phyloP scores from a whole-genome alignment of 768 basidiomycete species.

The Suillus ampliporus region DNA sequence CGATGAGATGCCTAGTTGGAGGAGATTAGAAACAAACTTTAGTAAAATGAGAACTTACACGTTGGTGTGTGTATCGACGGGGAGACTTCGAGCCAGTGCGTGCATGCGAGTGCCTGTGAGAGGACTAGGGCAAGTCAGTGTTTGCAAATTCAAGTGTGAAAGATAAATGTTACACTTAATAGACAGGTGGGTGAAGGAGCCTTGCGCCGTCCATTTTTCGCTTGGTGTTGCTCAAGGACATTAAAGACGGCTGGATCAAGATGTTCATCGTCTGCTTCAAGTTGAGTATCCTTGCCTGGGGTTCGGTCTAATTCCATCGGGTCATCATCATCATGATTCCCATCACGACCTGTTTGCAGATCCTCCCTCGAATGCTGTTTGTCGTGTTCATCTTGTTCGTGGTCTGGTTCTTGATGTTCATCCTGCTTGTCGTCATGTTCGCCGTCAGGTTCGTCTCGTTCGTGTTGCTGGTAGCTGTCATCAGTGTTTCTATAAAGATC shows the following conservation, averaged over 20 bases:
- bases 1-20: neutral
- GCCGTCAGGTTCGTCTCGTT: too few relatives aligned
- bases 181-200: neutral
- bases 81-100: neutral
- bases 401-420: too few relatives aligned
- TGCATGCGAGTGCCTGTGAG: neutral
- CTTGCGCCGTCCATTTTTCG: neutral
- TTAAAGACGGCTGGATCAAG: neutral
- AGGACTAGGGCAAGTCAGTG: neutral
- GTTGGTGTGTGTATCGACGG: neutral
- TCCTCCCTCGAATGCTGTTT: neutral
- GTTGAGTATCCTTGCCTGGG: neutral
- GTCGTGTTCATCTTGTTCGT: too few relatives aligned
- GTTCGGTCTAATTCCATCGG: neutral
- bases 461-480: neutral
- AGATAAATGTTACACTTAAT: neutral
- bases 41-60: neutral
- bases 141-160: conserved; percentile 1
- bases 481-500: neutral
- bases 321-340: neutral
- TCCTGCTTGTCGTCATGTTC: too few relatives aligned
- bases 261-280: neutral
- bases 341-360: neutral
- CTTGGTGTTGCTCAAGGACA: neutral
- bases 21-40: neutral